Conservation (phyloP, 768 basidiomycete species). For the Pleurotus platypus region DNA sequence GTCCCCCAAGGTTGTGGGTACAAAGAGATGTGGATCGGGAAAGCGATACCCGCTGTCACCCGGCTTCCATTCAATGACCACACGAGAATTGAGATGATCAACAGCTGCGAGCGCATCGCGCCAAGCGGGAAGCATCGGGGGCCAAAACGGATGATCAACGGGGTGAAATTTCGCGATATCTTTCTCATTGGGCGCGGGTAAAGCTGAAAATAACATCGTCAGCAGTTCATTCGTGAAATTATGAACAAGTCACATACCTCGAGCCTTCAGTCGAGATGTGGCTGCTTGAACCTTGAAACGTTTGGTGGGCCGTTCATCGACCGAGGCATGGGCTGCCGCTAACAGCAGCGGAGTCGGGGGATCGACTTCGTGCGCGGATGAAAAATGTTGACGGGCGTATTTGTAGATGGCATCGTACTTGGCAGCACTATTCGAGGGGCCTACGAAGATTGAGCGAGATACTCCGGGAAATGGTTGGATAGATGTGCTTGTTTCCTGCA, state of each 20-base stretch:
- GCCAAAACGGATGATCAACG: background rate
- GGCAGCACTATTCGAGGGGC: background rate
- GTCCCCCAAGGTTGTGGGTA: background rate
- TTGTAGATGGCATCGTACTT: background rate
- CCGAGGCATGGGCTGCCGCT: no score
- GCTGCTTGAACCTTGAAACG: no score
- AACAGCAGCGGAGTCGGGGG: background rate
- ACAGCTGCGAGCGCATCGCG: background rate
- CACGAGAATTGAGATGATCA: background rate
- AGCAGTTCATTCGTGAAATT: no score
- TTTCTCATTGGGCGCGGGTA: no score
- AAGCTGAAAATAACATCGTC: no score
- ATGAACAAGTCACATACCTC: background rate
- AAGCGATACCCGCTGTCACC: background rate
- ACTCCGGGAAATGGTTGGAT: no score
- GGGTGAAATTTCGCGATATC: no score
- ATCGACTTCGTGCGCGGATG: background rate
- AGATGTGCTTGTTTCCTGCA: no score
- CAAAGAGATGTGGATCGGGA: background rate
- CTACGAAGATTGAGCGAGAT: no score
- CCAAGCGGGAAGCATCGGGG: background rate
- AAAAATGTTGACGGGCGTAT: background rate
- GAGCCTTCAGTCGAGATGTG: background rate
- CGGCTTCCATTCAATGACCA: background rate
- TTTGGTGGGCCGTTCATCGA: no score